Base-by-base conservation (phyloP, 2,329 filamentous ascomycete species). In the Ophiocordyceps sinensis region DNA sequence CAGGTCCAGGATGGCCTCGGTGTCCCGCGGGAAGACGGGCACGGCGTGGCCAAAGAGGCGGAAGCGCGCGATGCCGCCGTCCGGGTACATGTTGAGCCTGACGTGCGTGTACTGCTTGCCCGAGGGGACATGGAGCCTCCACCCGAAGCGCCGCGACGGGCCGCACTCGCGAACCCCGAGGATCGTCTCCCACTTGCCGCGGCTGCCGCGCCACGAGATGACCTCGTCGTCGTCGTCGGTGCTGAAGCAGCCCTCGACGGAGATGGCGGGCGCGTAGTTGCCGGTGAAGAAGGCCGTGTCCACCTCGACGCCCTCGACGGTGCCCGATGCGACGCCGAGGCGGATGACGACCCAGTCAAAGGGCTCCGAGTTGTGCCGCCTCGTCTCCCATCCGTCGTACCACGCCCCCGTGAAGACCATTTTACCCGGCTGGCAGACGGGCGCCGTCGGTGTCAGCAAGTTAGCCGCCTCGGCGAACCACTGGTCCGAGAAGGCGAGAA, bases 241-340 rank as follows among this genome's bases (percentile, higher is more conserved):
- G 48, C 67, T 74, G 62, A 85, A 86, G 57, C 77, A 77, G 37
- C 82, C 85, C 57, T 89, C 79, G 15, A 91, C 80, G 0, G 79
- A 84, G 53, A 88, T 76, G 48, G 79, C 80, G 1, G 84, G 84
- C 7, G 84, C 85, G 55, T 89, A 80, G 63, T 89, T 89, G 45
- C 85, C 85, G 44, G 73, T 78, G 69, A 89, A 91, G 65, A 79
- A 85, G 39, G 82, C 77, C 3, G 85, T 89, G 62, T 89, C 83
- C 47, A 89, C 71, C 62, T 89, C 85, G 38, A 88, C 66, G 14
- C 85, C 85, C 44, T 75, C 71, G 26, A 89, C 73, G 14, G 70
- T 79, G 37, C 83, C 85, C 2, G 79, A 84, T 10, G 81, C 73
- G 31, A 82, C 78, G 38, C 78, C 78, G 6, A 82, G 66, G 42